Percentiles rank a stretch among this genome's conserved stretches.
These are phyloP conservation scores for Coemansia sp. DNA, from an alignment of 371 early-diverging fungal genomes.

Conservation along the genomic window DNA sequence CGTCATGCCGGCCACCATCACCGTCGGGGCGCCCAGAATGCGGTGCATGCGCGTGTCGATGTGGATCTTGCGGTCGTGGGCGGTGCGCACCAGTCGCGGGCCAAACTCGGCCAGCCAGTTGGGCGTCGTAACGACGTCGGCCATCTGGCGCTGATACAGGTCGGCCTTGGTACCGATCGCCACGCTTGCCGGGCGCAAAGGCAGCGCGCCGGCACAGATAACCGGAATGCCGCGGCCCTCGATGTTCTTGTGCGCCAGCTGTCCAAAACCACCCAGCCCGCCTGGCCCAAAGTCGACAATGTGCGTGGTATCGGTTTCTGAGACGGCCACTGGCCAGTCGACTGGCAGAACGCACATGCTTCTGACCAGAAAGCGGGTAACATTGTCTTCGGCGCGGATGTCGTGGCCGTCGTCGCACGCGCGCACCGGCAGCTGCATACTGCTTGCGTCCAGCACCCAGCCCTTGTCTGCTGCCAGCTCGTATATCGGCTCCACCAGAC, in stretches of 20 bases:
- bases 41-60: constrained; percentile 87
- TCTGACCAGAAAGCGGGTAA: not conserved
- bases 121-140: constrained; percentile 72
- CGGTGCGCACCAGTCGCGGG: constrained; percentile 61
- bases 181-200: constrained; percentile 53
- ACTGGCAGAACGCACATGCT: constrained; percentile 59
- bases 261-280: constrained; percentile 69
- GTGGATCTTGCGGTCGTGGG: constrained; percentile 64
- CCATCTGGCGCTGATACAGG: constrained; percentile 70
- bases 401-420: constrained; percentile 66
- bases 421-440: constrained; percentile 71
- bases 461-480: constrained; percentile 42
- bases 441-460: constrained; percentile 54
- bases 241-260: constrained; percentile 83
- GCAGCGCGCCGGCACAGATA: constrained; percentile 70
- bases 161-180: constrained; percentile 77
- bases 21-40: constrained; percentile 61
- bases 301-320: constrained; percentile 67
- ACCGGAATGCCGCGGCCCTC: constrained; percentile 90
- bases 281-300: constrained; percentile 94
- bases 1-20: constrained; percentile 54
- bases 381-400: constrained; percentile 17
- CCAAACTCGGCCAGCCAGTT: constrained; percentile 87
- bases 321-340: constrained; percentile 80
- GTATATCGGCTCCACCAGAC: constrained; percentile 6